phyloP scores from a whole-genome alignment of 2,329 filamentous ascomycete genomes.

The Colletotrichum sojae region DNA sequence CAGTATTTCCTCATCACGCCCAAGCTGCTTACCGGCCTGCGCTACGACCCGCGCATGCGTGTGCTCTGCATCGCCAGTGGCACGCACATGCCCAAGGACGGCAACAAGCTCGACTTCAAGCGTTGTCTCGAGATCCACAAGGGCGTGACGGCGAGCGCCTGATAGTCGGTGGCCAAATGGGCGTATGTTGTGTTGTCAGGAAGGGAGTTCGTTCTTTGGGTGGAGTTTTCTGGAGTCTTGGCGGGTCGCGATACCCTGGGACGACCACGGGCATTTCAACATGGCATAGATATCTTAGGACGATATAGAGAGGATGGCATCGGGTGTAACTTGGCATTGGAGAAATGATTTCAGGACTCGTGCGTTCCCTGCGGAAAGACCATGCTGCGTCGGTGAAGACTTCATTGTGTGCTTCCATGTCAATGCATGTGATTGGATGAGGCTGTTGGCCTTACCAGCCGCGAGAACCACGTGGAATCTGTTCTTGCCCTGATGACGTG shows the following conservation, averaged over 20 bases:
- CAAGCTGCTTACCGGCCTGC: conserved; percentile 88
- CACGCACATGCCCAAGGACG: conserved; percentile 75
- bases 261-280: too few species aligned
- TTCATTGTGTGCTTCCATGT: too few species aligned
- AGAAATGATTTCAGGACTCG: too few species aligned
- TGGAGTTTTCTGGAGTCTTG: neutral
- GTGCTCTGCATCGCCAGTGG: conserved; percentile 95
- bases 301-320: too few species aligned
- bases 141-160: conserved; percentile 53
- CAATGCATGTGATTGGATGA: too few species aligned
- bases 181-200: neutral
- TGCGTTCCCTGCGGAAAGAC: too few species aligned
- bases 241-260: conserved; percentile 1
- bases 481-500: too few species aligned
- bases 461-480: too few species aligned
- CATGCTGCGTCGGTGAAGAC: too few species aligned
- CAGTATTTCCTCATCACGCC: conserved; percentile 98
- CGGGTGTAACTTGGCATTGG: too few species aligned
- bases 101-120: conserved; percentile 64
- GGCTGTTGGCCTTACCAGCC: too few species aligned
- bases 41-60: conserved; percentile 92
- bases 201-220: neutral
- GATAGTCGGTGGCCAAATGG: neutral
- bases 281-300: too few species aligned
- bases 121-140: conserved; percentile 61